Base-by-base conservation (phyloP, 2,329 filamentous ascomycete species). In the Domatiomyces globalis region DNA sequence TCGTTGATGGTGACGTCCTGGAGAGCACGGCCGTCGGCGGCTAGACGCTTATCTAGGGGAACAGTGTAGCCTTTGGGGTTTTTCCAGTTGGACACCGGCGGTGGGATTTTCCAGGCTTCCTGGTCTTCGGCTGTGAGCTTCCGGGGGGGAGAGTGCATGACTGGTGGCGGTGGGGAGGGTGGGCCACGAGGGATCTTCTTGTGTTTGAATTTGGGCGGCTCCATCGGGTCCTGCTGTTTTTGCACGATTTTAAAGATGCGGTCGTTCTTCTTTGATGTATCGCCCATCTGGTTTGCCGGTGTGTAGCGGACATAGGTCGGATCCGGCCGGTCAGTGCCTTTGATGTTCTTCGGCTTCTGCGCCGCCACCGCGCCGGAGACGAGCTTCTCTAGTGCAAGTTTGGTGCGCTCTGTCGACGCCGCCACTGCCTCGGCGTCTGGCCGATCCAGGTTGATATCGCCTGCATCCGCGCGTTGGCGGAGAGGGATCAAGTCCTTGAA, bases 231-330 rank as follows among this genome's bases (percentile, higher is more conserved):
- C 60, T 84, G 78, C 67, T 96, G 90, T 51, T 87, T 78, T 67
- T 95, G 87, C 39, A 95, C 87, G 69, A 98, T 96, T 74, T 96
- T 96, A 80, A 98, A 94, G 58, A 98, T 95, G 12, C 92, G 83
- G 63, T 96, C 89, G 62, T 88, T 87, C 71, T 95, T 94, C 67
- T 83, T 84, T 42, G 79, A 81, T 20, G 73, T 79, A 66, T 88
- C 87, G 10, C 92, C 92, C 87, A 98, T 95, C 71, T 98, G 92
- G 62, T 92, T 90, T 43, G 89, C 87, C 3, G 92, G 92, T 15
- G 89, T 96, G 65, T 98, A 98, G 58, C 87, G 80, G 54, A 98
- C 92, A 66, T 88, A 98, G 0, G 90, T 96, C 5, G 92, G 82
- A 53, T 95, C 90, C 51, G 84, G 83, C 58, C 85, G 77, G 48